Evolutionary conservation across 257 asterid species (phyloP).

Genomic region (Primulina huaijiensis): DNA sequence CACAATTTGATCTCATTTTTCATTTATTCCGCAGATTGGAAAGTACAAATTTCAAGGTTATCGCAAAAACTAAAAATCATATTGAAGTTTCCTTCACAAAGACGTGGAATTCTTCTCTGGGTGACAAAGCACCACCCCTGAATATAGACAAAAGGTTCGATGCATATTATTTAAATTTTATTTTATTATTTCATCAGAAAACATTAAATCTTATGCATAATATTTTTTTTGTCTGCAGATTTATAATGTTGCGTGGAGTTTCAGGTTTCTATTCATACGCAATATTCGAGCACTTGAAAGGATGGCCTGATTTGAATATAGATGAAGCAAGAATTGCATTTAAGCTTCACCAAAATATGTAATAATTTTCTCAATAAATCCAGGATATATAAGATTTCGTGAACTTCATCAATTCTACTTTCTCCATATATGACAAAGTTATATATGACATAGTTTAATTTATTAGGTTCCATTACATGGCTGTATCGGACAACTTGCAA

Average conservation of each 20-base stretch:
- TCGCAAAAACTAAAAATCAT: constrained; percentile 35
- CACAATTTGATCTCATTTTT: background rate
- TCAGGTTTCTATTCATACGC: constrained; percentile 72
- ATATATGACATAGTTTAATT: background rate
- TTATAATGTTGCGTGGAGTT: constrained; percentile 51
- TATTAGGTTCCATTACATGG: constrained; percentile 61
- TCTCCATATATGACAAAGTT: background rate
- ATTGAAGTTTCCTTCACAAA: constrained; percentile 64
- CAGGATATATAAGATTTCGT: background rate
- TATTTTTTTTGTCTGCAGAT: constrained; percentile 21
- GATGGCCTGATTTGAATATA: constrained; percentile 67
- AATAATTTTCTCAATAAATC: background rate
- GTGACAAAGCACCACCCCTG: constrained; percentile 33
- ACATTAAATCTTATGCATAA: background rate
- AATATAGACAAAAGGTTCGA: constrained; percentile 48
- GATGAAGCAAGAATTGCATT: constrained; percentile 64
- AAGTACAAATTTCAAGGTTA: constrained; percentile 37
- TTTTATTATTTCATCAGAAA: background rate
- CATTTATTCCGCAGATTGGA: constrained; percentile 29
- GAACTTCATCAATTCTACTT: background rate
- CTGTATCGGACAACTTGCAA: constrained; percentile 59
- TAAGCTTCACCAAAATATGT: constrained; percentile 54
- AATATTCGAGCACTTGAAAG: constrained; percentile 59
- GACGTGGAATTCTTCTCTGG: constrained; percentile 35
- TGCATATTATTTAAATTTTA: background rate